Evolutionary conservation across 2,329 filamentous ascomycete genomes (phyloP), one percentile per base, ranked within the genome.

Genomic region (Aspergillus neoniger): DNA sequence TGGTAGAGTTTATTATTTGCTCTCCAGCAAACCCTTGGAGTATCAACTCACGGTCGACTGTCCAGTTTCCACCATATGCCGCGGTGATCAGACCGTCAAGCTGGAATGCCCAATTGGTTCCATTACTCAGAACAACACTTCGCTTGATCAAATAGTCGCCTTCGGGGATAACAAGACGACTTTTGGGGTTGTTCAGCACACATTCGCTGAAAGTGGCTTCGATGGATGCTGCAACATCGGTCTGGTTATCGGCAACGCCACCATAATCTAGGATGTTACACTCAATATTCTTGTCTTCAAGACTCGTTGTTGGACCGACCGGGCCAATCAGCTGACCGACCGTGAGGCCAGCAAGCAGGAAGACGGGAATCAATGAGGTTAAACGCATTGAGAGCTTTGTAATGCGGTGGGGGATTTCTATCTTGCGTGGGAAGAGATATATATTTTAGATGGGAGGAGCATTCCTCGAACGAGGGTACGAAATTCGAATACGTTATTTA

Each of bases 251-350:
- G 5, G 70, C 66, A 6, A 67, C 62, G 6, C 64, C 69, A 12
- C 72, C 69, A 58, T 74, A 72, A 57, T 75, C 57, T 8, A 75
- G 65, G n/a, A 76, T 65, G 53, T 69, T 76, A 63, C 74, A 76
- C 44, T 69, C 64, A 7, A 54, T 64, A 0, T 52, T 66, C 52
- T 76, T 76, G 4, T 66, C 4, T 2, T 63, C 62, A 7, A 75
- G 65, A 5, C 62, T 30, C 1, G 72, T 76, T 2, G 63, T 67
- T 25, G 71, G 67, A 5, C 73, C 74, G 14, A 74, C 68, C 3
- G 64, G 64, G 14, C 66, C 60, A 23, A 66, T 66, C 12, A 69
- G 57, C 19, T 69, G 67, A 44, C 51, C 61, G 6, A 39, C 30
- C 7, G 59, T 36, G 6, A 58, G 51, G 19, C 48, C 57, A 2